A percentile compares a stretch with the other conserved stretches of the same genome.
Conservation (phyloP, 768 basidiomycete genomes). For the Termitomyces sp. region DNA sequence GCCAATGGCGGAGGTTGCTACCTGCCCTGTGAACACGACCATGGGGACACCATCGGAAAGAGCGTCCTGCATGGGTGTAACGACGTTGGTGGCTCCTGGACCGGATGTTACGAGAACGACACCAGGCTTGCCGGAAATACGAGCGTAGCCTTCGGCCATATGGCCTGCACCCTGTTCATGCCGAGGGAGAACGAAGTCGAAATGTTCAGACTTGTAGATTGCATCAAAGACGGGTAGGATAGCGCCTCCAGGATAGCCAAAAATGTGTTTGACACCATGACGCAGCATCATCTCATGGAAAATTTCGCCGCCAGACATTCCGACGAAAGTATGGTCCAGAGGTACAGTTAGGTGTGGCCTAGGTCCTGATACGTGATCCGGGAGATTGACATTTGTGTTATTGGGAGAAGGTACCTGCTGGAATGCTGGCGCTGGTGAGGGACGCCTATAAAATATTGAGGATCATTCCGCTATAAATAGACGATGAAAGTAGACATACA, state of each 20-base stretch:
- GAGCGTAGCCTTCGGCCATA: slow-evolving; percentile 98
- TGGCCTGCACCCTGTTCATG: slow-evolving; percentile 99
- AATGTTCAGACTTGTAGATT: slow-evolving; percentile 93
- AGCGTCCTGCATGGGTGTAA: slow-evolving; percentile 98
- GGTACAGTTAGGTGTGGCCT: slow-evolving; percentile 42
- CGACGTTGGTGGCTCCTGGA: slow-evolving; percentile 95
- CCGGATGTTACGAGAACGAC: slow-evolving; percentile 98
- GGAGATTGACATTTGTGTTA: slow-evolving; percentile 25
- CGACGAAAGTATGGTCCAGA: slow-evolving; percentile 84
- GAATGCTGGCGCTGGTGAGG: slow-evolving; percentile 54
- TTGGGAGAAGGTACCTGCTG: slow-evolving; percentile 37
- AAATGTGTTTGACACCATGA: slow-evolving; percentile 93
- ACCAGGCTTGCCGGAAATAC: slow-evolving; percentile 95
- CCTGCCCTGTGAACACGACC: slow-evolving; percentile 95
- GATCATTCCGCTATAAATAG: slow-evolving; percentile 6
- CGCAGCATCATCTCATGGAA: slow-evolving; percentile 99
- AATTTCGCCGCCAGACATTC: slow-evolving; percentile 93
- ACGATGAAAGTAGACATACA: slow-evolving; percentile 35
- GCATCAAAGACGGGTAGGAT: slow-evolving; percentile 99
- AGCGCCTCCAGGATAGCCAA: slow-evolving; percentile 97
- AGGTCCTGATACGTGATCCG: slow-evolving; percentile 30
- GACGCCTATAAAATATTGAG: slow-evolving; percentile 44
- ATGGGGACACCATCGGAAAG: slow-evolving; percentile 91
- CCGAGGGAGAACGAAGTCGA: slow-evolving; percentile 92
- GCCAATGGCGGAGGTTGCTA: slow-evolving; percentile 99